Evolutionary conservation across 75 land plant genomes (phyloP).

Genomic region (Cunninghamia lanceolata): DNA sequence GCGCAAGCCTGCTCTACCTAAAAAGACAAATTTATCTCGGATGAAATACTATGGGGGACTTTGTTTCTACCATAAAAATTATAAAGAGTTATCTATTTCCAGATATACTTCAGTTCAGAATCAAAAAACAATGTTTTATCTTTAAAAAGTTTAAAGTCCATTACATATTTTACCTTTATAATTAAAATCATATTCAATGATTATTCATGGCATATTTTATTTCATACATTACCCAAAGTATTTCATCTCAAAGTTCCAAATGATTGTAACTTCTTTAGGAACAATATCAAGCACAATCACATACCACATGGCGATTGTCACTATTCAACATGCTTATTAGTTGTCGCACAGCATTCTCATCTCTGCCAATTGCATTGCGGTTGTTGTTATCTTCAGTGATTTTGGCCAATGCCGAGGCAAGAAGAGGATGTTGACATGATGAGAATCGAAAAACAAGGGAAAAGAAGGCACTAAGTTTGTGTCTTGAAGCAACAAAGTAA

Average conservation of each 20-base stretch:
- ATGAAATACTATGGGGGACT: neutral
- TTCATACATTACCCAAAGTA: neutral
- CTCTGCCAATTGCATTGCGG: constrained; percentile 79
- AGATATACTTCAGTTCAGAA: neutral
- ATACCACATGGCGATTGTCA: constrained; percentile 96
- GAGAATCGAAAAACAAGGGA: constrained; percentile 97
- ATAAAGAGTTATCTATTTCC: neutral
- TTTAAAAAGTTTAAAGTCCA: neutral
- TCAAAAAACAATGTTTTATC: neutral
- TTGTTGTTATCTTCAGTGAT: constrained; percentile 81
- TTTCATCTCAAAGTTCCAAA: neutral
- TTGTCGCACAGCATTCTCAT: constrained; percentile 97
- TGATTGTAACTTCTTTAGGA: neutral
- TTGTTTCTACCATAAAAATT: neutral
- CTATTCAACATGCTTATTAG: constrained; percentile 97
- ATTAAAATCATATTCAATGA: neutral
- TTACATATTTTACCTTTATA: neutral
- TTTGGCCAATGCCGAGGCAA: constrained; percentile 97
- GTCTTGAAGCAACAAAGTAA: constrained; percentile 89
- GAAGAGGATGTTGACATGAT: constrained; percentile 97
- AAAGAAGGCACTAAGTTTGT: constrained; percentile 97
- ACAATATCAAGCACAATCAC: constrained; percentile 12
- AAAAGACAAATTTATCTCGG: constrained; percentile 9
- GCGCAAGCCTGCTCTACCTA: constrained; percentile 98
- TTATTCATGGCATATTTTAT: neutral